phyloP scores from a whole-genome alignment of 192 early-diverging fungal genomes.

The Coemansia sp. region DNA sequence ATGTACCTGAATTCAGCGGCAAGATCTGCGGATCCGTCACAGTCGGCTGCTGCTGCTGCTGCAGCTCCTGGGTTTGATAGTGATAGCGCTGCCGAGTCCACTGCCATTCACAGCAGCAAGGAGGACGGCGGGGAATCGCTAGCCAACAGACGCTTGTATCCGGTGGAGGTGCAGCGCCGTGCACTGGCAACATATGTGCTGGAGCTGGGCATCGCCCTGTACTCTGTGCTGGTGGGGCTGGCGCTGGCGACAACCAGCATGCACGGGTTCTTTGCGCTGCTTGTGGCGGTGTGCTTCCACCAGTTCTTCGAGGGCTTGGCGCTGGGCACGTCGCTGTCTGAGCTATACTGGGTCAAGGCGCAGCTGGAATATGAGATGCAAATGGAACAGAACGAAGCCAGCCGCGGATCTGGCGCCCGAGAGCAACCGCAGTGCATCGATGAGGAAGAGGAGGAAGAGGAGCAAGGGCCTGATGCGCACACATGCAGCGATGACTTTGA shows the following conservation, averaged over 20 bases:
- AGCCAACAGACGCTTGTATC: neutral
- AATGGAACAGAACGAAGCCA: neutral
- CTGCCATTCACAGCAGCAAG: conserved; percentile 22
- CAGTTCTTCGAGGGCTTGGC: conserved; percentile 79
- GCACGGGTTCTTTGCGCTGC: conserved; percentile 58
- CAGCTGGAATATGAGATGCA: conserved; percentile 15
- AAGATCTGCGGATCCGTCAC: neutral
- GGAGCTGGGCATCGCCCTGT: conserved; percentile 71
- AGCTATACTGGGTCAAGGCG: conserved; percentile 55
- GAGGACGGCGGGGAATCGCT: neutral
- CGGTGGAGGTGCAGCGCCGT: conserved; percentile 26
- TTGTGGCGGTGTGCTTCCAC: conserved; percentile 66
- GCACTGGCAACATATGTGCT: conserved; percentile 64
- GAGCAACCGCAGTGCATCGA: neutral
- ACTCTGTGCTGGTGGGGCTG: conserved; percentile 74
- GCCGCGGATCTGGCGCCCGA: too few species aligned
- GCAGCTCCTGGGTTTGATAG: neutral
- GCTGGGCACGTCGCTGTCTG: conserved; percentile 67
- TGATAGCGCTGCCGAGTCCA: conserved; percentile 24
- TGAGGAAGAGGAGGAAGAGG: neutral
- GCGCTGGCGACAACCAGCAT: conserved; percentile 44
- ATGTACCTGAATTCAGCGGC: neutral
- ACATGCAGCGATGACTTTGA: conserved; percentile 21
- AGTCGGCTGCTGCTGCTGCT: neutral
- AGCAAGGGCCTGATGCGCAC: neutral